Evolutionary conservation across 169 alveolate genomes (phyloP), one percentile per base, ranked within the genome.

Genomic region (Theileria equi): DNA sequence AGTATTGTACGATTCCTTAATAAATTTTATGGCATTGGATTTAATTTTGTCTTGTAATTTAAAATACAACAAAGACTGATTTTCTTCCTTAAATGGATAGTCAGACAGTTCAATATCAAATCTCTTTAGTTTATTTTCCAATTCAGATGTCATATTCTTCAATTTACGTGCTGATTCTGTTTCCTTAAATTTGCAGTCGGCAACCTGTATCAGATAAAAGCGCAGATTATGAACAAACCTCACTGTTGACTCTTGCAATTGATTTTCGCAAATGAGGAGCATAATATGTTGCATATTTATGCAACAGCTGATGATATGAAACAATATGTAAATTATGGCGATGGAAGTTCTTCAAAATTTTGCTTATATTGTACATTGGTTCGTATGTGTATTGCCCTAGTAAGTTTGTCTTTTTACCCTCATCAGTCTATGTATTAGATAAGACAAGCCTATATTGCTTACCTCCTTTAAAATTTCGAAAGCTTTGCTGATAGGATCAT

Each of bases 311-410:
- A 55, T 19, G 45, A 47, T 77, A 77, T 5, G 86, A 65, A 5
- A 68, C 86, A 10, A 77, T 57, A 38, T 77, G 77, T 23, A 77
- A 53, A 40, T 67, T 77, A 31, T 77, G 43, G 16, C 54, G 58
- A 31, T 45, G 61, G 45, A 66, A 77, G 25, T 40, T 52, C 53
- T 55, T 67, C 69, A 77, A 54, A 23, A 62, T 54, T 19, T 67
- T 77, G 60, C 61, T 48, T 21, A 74, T 58, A 32, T 77, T 60
- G 48, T 77, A 68, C 35, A 77, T 23, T n/a, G 86, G 86, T 44
- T 77, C 81, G 34, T 34, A 77, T 0, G 80, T 32, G 26, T 67
- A 77, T 61, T 77, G 81, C 4, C 86, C 86, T 7, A 77, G 29
- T 41, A 77, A 66, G 44, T 77, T 77, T 11, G 50, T 63, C 58